Base-by-base conservation (phyloP, 2,329 filamentous ascomycete species). In the Alternaria tenuissima region DNA sequence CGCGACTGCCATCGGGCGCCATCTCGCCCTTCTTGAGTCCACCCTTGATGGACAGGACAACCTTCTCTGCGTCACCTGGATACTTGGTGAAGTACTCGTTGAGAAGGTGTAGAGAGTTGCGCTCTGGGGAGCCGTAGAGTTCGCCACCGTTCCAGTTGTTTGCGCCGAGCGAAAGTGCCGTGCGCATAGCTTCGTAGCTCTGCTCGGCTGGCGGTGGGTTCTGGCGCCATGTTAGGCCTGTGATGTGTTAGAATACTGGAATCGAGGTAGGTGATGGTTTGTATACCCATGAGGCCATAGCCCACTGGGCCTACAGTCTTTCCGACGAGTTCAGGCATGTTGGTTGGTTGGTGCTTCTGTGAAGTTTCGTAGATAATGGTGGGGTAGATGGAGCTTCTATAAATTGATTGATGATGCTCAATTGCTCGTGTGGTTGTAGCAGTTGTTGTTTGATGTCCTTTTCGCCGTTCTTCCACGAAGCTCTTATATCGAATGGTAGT, bases 11-110 rank as follows among this genome's bases (percentile, higher is more conserved):
- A 65, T 83, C 79, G 0, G 78, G 77, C 4, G 52, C 68, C 60
- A 81, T 56, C 18, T 65, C 61, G 5, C 77, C 77, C 7, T 68
- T 70, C 57, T 76, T 68, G 22, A 76, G 36, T 4, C 81, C 82
- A 9, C 83, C 82, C 66, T 85, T 85, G 75, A 86, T 81, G n/a
- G 76, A 81, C 18, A 86, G 64, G 9, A 83, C 79, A n/a, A 85
- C 79, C 63, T 84, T 83, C 30, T 79, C 71, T 0, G 81, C 82
- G 64, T 86, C 83, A 36, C 79, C 79, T 6, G 84, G 84, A 62
- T 85, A 82, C 65, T 82, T 80, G 26, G 77, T 78, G 65, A 86
- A 86, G 69, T 86, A 86, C 51, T 79, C 80, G 22, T 80, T 79
- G 24, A 86, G 76, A 7, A 86, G 73, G 32, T 83, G 80, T 1